A percentile compares a stretch with the other conserved stretches of the same genome.
Conservation (phyloP, 108 stramenopile species). For the Fragilaria radians region DNA sequence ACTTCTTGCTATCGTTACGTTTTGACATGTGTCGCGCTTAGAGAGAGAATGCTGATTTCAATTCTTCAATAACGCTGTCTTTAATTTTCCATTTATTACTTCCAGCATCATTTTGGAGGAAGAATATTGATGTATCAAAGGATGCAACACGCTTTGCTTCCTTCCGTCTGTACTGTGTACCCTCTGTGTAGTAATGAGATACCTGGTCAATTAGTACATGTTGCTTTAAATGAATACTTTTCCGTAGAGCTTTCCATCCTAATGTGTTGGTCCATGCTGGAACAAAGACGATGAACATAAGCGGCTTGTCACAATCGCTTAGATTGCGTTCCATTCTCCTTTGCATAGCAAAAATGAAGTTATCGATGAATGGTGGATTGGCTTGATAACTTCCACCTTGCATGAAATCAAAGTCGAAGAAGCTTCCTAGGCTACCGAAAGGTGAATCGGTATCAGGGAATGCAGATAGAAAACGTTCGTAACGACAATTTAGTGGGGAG, state of each 20-base stretch:
- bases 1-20: too few species aligned
- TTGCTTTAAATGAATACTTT: constrained; percentile 34
- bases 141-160: constrained; percentile 63
- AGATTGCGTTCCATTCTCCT: constrained; percentile 43
- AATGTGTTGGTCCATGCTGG: constrained; percentile 81
- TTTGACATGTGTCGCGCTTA: too few species aligned
- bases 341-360: constrained; percentile 60
- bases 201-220: constrained; percentile 56
- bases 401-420: constrained; percentile 60
- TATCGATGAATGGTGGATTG: constrained; percentile 86
- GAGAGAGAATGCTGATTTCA: constrained; percentile 44
- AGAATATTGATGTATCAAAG: constrained; percentile 79
- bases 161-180: constrained; percentile 68
- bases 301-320: constrained; percentile 21
- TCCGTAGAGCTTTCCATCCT: constrained; percentile 59
- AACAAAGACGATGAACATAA: constrained; percentile 85
- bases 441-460: constrained; percentile 71
- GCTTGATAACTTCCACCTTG: constrained; percentile 66
- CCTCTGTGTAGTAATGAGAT: constrained; percentile 75
- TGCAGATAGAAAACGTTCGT: constrained; percentile 47
- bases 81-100: constrained; percentile 39
- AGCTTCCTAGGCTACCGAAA: constrained; percentile 74
- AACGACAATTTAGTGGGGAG: constrained; percentile 84
- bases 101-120: constrained; percentile 65
- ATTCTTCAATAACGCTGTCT: constrained; percentile 16